A percentile compares a stretch with the other conserved stretches of the same genome.
These are phyloP conservation scores for Penicillium flavigenum DNA, from an alignment of 495 filamentous ascomycete genomes.

Conservation along the genomic window DNA sequence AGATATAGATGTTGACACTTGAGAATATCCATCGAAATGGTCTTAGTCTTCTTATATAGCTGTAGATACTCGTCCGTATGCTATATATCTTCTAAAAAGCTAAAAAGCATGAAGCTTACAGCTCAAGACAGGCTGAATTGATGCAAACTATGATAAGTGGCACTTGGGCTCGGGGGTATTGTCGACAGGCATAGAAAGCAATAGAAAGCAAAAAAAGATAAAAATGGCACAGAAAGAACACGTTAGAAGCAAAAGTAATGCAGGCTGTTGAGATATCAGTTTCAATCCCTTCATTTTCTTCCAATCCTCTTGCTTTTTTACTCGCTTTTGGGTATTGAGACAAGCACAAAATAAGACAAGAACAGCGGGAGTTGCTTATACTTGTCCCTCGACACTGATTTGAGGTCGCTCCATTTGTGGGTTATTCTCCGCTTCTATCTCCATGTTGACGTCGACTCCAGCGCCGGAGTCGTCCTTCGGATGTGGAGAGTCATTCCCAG, in stretches of 20 bases:
- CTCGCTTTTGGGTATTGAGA: constrained; percentile 15
- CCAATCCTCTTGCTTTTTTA: neutral
- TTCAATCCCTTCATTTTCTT: constrained; percentile 4
- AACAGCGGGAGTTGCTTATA: constrained; percentile 11
- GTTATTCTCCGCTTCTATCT: constrained; percentile 15
- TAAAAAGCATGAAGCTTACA: neutral
- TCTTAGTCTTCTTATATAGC: neutral
- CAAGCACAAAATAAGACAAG: constrained; percentile 1
- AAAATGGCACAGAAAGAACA: constrained; percentile 12
- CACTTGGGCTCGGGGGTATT: constrained; percentile 10
- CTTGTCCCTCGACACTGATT: constrained; percentile 28
- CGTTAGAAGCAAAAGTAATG: constrained; percentile 14
- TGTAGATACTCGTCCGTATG: neutral
- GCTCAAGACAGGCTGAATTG: constrained; percentile 7
- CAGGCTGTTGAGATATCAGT: neutral
- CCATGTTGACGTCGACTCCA: constrained; percentile 10
- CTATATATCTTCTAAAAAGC: neutral
- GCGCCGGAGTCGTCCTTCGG: constrained; percentile 17
- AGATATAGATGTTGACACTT: constrained; percentile 11
- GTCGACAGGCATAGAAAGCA: constrained; percentile 11
- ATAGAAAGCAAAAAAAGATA: constrained; percentile 3
- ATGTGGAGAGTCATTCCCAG: constrained; percentile 24
- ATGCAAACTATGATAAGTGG: constrained; percentile 16
- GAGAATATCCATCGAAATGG: constrained; percentile 1
- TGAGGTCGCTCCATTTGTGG: constrained; percentile 17